Percentiles rank a stretch among this genome's conserved stretches.
phyloP scores from a whole-genome alignment of 1,284 basidiomycete genomes.

The Wallemia ichthyophaga region DNA sequence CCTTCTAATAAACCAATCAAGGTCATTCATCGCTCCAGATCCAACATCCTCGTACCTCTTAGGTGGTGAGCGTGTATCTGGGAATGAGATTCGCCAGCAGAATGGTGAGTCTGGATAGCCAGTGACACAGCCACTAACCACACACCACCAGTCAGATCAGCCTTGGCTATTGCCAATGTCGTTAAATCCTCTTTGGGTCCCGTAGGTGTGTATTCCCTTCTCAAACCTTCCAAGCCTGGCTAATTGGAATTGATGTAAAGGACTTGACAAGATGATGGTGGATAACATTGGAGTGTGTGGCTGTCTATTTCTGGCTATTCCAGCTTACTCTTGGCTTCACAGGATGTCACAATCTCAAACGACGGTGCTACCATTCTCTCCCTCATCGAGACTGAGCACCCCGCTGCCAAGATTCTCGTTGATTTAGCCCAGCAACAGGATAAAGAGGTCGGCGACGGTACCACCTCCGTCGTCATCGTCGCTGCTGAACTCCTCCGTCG shows the following conservation, averaged over 20 bases:
- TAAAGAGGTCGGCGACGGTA: conserved; percentile 97
- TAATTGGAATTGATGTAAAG: conserved; percentile 37
- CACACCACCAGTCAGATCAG: conserved; percentile 44
- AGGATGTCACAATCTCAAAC: conserved; percentile 99
- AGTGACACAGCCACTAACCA: not conserved
- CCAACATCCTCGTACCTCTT: conserved; percentile 24
- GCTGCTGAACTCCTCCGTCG: conserved; percentile 81
- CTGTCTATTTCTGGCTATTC: conserved; percentile 4
- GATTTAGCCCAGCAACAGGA: conserved; percentile 98
- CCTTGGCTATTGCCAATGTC: conserved; percentile 86
- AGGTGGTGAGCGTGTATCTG: conserved; percentile 73
- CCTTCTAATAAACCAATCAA: not conserved
- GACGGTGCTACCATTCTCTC: conserved; percentile 95
- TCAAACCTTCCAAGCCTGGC: conserved; percentile 3
- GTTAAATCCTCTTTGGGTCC: conserved; percentile 91
- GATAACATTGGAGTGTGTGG: conserved; percentile 74
- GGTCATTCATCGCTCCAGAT: not conserved
- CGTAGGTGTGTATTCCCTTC: conserved; percentile 20
- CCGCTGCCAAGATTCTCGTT: conserved; percentile 83
- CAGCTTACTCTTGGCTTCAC: not conserved
- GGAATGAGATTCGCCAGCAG: conserved; percentile 85
- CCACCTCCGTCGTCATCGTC: conserved; percentile 92
- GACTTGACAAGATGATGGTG: conserved; percentile 39
- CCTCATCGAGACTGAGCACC: conserved; percentile 70
- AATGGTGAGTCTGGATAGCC: conserved; percentile 31